phyloP scores from a whole-genome alignment of 148 eudicot species.

The Rhododendron ferrugineum region DNA sequence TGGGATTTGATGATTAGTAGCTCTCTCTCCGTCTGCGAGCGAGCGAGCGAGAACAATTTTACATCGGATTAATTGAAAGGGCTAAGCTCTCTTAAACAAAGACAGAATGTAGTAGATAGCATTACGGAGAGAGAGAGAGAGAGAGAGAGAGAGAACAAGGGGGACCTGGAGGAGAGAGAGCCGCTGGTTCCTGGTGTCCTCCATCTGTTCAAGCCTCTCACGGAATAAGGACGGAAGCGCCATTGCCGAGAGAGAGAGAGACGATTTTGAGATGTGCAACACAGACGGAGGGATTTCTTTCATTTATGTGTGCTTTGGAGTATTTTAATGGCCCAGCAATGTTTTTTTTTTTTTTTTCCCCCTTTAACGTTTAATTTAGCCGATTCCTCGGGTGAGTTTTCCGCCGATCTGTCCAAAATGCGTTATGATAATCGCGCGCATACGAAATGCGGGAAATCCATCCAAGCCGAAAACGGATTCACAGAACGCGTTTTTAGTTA shows the following conservation, averaged over 20 bases:
- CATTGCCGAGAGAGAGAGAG: constrained; percentile 18
- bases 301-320: too few relatives aligned
- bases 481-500: too few relatives aligned
- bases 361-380: too few relatives aligned
- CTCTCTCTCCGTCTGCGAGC: constrained; percentile 39
- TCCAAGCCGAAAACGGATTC: too few relatives aligned
- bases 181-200: constrained; percentile 37
- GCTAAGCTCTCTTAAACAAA: background rate
- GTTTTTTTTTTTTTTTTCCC: too few relatives aligned
- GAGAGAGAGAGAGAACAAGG: constrained; percentile 2
- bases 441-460: too few relatives aligned
- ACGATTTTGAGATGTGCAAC: background rate
- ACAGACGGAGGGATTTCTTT: too few relatives aligned
- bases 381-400: too few relatives aligned
- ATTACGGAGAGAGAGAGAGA: background rate
- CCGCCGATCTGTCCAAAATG: too few relatives aligned
- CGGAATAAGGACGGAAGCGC: constrained; percentile 41
- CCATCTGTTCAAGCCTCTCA: constrained; percentile 49
- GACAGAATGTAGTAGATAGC: background rate
- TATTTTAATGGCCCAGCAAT: too few relatives aligned
- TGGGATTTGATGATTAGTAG: constrained; percentile 33
- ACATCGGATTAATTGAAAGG: background rate
- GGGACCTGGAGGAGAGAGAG: constrained; percentile 54
- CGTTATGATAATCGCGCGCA: too few relatives aligned
- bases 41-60: background rate